These are phyloP conservation scores for Neostapfia colusana DNA, from an alignment of 176 grass and related monocot genomes.

Conservation along the genomic window DNA sequence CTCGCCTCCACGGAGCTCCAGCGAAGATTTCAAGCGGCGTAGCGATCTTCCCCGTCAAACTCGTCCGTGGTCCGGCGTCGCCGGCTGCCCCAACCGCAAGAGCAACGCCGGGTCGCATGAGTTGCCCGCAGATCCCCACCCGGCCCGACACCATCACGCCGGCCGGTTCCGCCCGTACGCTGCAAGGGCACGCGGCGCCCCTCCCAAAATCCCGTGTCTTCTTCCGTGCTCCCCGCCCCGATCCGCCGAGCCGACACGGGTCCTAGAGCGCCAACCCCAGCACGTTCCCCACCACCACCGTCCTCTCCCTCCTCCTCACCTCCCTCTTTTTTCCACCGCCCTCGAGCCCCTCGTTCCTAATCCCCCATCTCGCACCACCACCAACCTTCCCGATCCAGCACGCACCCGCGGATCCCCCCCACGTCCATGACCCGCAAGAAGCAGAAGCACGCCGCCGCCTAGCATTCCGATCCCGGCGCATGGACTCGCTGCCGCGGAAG, in stretches of 20 bases:
- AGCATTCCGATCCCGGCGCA: conserved; percentile 27
- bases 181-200: neutral
- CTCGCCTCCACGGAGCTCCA: neutral
- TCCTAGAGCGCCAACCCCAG: conserved; percentile 21
- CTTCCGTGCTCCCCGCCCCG: conserved; percentile 15
- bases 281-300: conserved; percentile 12
- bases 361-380: conserved; percentile 36
- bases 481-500: conserved; percentile 75
- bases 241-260: conserved; percentile 37
- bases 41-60: neutral
- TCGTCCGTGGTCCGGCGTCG: neutral
- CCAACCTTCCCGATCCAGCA: conserved; percentile 18
- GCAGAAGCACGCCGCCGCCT: conserved; percentile 29
- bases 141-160: conserved; percentile 30
- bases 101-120: conserved; percentile 19
- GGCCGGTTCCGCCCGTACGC: conserved; percentile 12
- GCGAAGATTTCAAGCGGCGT: too few relatives aligned
- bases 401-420: conserved; percentile 6
- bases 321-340: neutral
- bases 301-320: neutral
- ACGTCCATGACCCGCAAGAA: conserved; percentile 52
- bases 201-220: neutral
- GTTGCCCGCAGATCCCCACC: neutral
- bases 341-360: conserved; percentile 46
- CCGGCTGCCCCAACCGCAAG: neutral